These are phyloP conservation scores for Yarrowia hollandica DNA, from an alignment of 805 yeast genomes.

Conservation along the genomic window DNA sequence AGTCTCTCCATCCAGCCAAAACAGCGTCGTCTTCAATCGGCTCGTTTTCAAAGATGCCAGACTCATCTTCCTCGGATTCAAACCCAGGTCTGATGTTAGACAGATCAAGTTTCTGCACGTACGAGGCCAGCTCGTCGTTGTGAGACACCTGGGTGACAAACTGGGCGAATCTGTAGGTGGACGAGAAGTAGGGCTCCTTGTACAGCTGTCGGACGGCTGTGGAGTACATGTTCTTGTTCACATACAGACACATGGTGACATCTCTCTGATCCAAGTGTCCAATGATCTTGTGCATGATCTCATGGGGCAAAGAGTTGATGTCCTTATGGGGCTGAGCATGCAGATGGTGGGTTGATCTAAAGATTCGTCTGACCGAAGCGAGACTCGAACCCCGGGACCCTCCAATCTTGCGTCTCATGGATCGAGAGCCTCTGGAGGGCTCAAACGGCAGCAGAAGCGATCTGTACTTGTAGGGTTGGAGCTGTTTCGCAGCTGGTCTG, in stretches of 20 bases:
- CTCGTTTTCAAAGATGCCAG: conserved; percentile 30
- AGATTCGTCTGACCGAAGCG: background rate
- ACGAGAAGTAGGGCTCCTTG: conserved; percentile 53
- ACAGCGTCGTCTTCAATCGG: conserved; percentile 39
- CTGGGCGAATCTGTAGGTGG: conserved; percentile 80
- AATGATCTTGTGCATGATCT: conserved; percentile 37
- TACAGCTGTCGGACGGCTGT: conserved; percentile 59
- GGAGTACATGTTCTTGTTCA: conserved; percentile 52
- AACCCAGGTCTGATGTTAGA: conserved; percentile 44
- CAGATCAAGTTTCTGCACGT: conserved; percentile 60
- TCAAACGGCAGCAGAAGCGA: conserved; percentile 13
- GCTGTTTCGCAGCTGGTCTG: background rate
- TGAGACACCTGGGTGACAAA: conserved; percentile 67
- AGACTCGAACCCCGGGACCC: background rate
- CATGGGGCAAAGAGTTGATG: conserved; percentile 35
- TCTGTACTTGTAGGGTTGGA: conserved; percentile 26
- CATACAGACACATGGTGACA: conserved; percentile 51
- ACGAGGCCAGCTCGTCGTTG: conserved; percentile 54
- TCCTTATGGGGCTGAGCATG: background rate
- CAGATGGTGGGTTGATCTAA: conserved; percentile 7
- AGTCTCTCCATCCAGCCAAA: conserved; percentile 87
- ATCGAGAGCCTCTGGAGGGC: background rate
- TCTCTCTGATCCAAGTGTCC: conserved; percentile 44
- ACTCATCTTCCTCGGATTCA: conserved; percentile 27
- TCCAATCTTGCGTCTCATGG: background rate